These are phyloP conservation scores for Marasmius tenuissimus DNA, from an alignment of 1,284 basidiomycete species.

Conservation along the genomic window DNA sequence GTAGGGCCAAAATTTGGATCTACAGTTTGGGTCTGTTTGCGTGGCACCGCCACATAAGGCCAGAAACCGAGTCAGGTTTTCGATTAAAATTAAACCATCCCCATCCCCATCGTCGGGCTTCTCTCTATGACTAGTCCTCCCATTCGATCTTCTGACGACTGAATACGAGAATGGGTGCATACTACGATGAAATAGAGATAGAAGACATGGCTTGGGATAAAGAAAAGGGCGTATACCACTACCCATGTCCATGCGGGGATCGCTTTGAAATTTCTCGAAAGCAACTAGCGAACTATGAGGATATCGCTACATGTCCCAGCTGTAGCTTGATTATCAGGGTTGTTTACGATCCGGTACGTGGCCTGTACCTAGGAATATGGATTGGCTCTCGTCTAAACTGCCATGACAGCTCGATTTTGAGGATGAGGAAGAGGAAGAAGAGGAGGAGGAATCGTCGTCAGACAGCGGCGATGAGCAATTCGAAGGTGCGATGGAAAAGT, in stretches of 20 bases:
- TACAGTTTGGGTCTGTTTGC: background rate
- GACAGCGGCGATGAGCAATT: slow-evolving; percentile 50
- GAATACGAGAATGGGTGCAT: slow-evolving; percentile 61
- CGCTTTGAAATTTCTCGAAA: slow-evolving; percentile 92
- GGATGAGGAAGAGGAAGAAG: slow-evolving; percentile 57
- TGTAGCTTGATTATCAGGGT: slow-evolving; percentile 94
- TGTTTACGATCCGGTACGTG: slow-evolving; percentile 86
- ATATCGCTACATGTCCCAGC: slow-evolving; percentile 96
- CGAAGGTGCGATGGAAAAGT: slow-evolving; percentile 65
- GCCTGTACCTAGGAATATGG: background rate
- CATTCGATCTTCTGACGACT: background rate
- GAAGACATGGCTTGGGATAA: slow-evolving; percentile 95
- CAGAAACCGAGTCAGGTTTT: background rate
- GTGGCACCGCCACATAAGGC: background rate
- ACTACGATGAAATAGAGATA: slow-evolving; percentile 93
- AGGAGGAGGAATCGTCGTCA: slow-evolving; percentile 41
- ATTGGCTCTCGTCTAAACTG: slow-evolving; percentile 2
- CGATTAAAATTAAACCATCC: background rate
- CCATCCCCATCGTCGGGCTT: background rate
- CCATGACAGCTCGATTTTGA: slow-evolving; percentile 65
- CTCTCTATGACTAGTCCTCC: background rate
- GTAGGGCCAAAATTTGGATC: background rate
- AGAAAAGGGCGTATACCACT: slow-evolving; percentile 84
- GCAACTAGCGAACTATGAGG: slow-evolving; percentile 90
- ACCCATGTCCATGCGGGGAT: slow-evolving; percentile 98